Percentiles rank a stretch among this genome's conserved stretches.
Conservation (phyloP, 495 filamentous ascomycete species). For the Aspergillus wentii region DNA sequence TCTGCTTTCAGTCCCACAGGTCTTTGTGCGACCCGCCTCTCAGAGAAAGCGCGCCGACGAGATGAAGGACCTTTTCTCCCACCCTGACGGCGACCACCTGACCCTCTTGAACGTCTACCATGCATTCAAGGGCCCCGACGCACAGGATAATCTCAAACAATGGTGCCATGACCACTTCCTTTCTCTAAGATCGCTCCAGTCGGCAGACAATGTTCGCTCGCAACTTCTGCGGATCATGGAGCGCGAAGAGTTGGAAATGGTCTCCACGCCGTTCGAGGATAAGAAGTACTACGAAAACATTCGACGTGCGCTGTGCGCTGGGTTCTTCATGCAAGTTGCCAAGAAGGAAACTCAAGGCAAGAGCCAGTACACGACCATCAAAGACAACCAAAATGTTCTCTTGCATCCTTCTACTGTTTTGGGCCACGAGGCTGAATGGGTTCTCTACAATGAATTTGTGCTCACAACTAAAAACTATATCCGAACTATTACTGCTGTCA, state of each 20-base stretch:
- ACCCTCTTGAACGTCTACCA: constrained; percentile 98
- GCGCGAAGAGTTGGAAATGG: constrained; percentile 72
- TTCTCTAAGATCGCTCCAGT: constrained; percentile 81
- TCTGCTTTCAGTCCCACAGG: constrained; percentile 88
- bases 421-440: constrained; percentile 85
- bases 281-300: constrained; percentile 99
- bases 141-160: constrained; percentile 68
- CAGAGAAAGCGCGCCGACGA: constrained; percentile 91
- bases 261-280: constrained; percentile 86
- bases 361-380: constrained; percentile 81
- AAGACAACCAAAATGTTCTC: constrained; percentile 87
- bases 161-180: constrained; percentile 99
- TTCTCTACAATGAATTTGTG: constrained; percentile 98
- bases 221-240: constrained; percentile 98
- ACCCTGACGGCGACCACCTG: constrained; percentile 89
- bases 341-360: constrained; percentile 77
- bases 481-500: constrained; percentile 54
- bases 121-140: constrained; percentile 77
- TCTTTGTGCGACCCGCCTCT: constrained; percentile 83
- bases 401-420: constrained; percentile 90
- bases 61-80: constrained; percentile 92
- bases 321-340: constrained; percentile 99
- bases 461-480: constrained; percentile 95
- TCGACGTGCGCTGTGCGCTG: constrained; percentile 83
- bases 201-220: constrained; percentile 85